Conservation (phyloP, 805 yeast genomes). For the Wickerhamiella cacticola region DNA sequence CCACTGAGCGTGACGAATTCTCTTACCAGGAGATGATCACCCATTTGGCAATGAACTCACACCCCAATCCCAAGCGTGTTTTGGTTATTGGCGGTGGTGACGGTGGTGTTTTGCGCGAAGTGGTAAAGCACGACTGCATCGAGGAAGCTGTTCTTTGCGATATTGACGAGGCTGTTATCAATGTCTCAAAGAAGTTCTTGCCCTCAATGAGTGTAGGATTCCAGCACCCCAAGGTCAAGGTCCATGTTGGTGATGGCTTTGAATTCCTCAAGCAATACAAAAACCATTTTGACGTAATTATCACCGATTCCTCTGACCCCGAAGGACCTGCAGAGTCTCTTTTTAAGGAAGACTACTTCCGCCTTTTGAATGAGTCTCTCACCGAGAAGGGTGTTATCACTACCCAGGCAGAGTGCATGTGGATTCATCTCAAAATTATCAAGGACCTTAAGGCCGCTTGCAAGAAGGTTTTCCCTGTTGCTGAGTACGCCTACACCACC, state of each 20-base stretch:
- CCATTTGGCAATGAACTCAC: slow-evolving; percentile 83
- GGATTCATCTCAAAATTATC: slow-evolving; percentile 72
- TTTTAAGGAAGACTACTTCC: slow-evolving; percentile 86
- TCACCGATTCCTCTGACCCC: slow-evolving; percentile 96
- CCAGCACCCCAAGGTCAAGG: slow-evolving; percentile 77
- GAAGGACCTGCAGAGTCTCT: slow-evolving; percentile 95
- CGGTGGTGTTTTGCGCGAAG: slow-evolving; percentile 94
- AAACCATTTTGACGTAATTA: slow-evolving; percentile 84
- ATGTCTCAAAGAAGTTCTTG: slow-evolving; percentile 71
- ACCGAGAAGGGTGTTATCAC: slow-evolving; percentile 84
- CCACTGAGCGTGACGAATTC: slow-evolving; percentile 93
- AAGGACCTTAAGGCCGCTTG: slow-evolving; percentile 66
- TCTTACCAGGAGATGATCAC: slow-evolving; percentile 98
- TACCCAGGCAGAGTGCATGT: slow-evolving; percentile 82
- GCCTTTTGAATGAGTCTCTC: slow-evolving; percentile 72
- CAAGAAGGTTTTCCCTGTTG: slow-evolving; percentile 67
- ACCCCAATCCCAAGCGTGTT: slow-evolving; percentile 87
- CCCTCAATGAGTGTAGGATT: slow-evolving; percentile 81
- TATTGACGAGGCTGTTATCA: slow-evolving; percentile 87
- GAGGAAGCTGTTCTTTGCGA: slow-evolving; percentile 89
- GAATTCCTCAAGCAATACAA: slow-evolving; percentile 76
- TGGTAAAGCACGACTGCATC: slow-evolving; percentile 75
- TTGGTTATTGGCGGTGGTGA: slow-evolving; percentile 98
- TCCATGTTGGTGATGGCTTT: slow-evolving; percentile 95
- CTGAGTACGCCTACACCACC: slow-evolving; percentile 65